Conservation (phyloP, 345 rosid genomes). For the Mallotus nudiflorus region DNA sequence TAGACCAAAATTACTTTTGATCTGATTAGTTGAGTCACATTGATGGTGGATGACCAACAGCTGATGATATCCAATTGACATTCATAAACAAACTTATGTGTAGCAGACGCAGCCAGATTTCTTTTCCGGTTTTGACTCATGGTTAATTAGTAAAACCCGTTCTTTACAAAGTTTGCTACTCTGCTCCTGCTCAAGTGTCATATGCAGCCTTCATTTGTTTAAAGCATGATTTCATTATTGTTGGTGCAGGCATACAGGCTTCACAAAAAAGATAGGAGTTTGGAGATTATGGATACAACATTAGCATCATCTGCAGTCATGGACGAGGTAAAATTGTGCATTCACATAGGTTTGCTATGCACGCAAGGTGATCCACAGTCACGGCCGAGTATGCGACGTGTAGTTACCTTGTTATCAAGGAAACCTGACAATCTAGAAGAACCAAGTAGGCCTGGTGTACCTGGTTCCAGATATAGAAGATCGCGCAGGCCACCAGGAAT, state of each 20-base stretch:
- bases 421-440: slow-evolving; percentile 53
- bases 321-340: slow-evolving; percentile 62
- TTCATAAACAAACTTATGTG: no score
- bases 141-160: no score
- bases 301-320: slow-evolving; percentile 51
- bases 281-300: slow-evolving; percentile 66
- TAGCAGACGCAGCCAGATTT: no score
- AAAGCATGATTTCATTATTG: background rate
- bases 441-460: slow-evolving; percentile 67
- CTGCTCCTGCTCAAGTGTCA: no score
- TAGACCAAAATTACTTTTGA: background rate
- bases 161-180: no score
- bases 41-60: background rate
- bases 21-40: background rate
- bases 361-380: slow-evolving; percentile 71
- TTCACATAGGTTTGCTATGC: slow-evolving; percentile 83
- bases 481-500: slow-evolving; percentile 46
- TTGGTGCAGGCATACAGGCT: slow-evolving; percentile 65
- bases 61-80: no score
- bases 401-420: slow-evolving; percentile 66
- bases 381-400: slow-evolving; percentile 69
- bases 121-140: no score
- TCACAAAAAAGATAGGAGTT: slow-evolving; percentile 61
- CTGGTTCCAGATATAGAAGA: slow-evolving; percentile 65
- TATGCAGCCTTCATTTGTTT: background rate